Base-by-base conservation (phyloP, 2,329 filamentous ascomycete species). In the Pseudogymnoascus sp. region DNA sequence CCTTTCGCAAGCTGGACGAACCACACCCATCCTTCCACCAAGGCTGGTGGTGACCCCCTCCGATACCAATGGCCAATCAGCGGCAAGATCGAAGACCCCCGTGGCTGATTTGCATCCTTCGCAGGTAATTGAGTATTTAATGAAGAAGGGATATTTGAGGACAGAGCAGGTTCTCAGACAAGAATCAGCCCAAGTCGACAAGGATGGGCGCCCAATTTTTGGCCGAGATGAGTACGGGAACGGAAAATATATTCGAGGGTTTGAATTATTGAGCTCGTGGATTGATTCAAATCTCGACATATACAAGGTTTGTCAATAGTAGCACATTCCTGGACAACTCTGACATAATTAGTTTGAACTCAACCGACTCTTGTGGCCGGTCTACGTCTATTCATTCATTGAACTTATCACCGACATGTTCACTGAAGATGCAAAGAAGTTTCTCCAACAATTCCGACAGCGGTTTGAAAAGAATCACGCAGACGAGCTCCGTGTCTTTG, bases 321-420 rank as follows among this genome's bases (percentile, higher is more conserved):
- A 47, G 18, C 16, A 3, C 4, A 28, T 12, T 12, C 41, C 66
- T 73, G 36, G 61, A 70, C 58, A n/a, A 2, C 47, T 9, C 11
- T 50, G 50, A 57, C 62, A 63, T 22, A 61, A 63, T 11, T 64
- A 92, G 85, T 91, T 93, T 47, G 94, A 99, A 76, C 80, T 99
- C 2, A 83, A 85, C 62, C 92, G 95, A 67, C 79, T 97, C 3
- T 77, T 96, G 14, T 99, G 94, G 92, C 94, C 94, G 0, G 78
- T 95, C 0, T 97, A 97, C 70, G 89, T 97, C 58, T 96, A 99
- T 74, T 94, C 90, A 0, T 97, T 89, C 71, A 79, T 99, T 25
- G 86, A 90, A 62, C 82, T 97, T 61, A 82, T 95, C 28, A 80
- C 80, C 35, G 84, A 90, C 63, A 86, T 85, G 65, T 92, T 88